Conservation (phyloP, 352 stramenopile genomes). For the Phytophthora cactorum region DNA sequence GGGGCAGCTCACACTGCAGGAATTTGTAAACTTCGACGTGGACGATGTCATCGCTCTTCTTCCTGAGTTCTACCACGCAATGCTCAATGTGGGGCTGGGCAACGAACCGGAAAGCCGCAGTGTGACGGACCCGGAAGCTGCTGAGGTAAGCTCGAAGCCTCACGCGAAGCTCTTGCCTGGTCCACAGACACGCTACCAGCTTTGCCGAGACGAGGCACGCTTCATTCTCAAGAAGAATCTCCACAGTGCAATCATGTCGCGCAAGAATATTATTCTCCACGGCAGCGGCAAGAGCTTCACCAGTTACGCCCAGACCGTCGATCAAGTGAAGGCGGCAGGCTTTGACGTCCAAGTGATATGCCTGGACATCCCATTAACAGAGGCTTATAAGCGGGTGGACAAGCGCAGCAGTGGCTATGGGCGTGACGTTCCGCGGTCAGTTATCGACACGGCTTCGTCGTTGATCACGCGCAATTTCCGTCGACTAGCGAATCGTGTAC, state of each 20-base stretch:
- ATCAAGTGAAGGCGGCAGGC: slow-evolving; percentile 67
- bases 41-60: slow-evolving; percentile 82
- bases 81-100: slow-evolving; percentile 82
- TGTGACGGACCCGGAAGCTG: slow-evolving; percentile 23
- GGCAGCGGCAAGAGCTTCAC: slow-evolving; percentile 77
- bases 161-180: slow-evolving; percentile 41
- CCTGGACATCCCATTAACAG: slow-evolving; percentile 67
- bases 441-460: slow-evolving; percentile 71
- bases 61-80: slow-evolving; percentile 82
- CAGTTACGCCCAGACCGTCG: slow-evolving; percentile 66
- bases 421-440: slow-evolving; percentile 62
- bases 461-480: slow-evolving; percentile 76
- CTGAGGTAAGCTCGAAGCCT: slow-evolving; percentile 12
- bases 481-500: slow-evolving; percentile 59
- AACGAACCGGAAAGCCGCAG: slow-evolving; percentile 55
- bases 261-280: slow-evolving; percentile 84
- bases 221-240: slow-evolving; percentile 88
- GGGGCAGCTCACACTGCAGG: slow-evolving; percentile 67
- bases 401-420: slow-evolving; percentile 72
- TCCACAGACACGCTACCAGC: slow-evolving; percentile 76
- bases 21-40: slow-evolving; percentile 87
- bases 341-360: slow-evolving; percentile 84
- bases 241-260: slow-evolving; percentile 75
- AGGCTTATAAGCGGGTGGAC: slow-evolving; percentile 73
- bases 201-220: slow-evolving; percentile 79